Evolutionary conservation across 306 rosid species (phyloP).

Genomic region (Fragaria vesca): DNA sequence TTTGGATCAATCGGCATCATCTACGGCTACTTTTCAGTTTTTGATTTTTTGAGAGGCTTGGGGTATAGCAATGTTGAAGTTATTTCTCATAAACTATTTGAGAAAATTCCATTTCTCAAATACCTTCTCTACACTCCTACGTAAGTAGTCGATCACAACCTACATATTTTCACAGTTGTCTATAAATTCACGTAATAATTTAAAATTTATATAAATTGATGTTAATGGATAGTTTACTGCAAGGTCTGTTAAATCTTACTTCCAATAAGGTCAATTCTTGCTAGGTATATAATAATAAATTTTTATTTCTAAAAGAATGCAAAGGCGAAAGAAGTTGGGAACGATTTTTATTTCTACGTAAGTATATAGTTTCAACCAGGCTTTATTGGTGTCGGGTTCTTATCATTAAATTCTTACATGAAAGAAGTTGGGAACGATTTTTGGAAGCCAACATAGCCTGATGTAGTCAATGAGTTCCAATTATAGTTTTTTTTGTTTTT

Average conservation of each 20-base stretch:
- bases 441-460: background rate
- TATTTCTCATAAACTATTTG: slow-evolving; percentile 53
- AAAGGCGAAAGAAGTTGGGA: background rate
- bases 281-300: background rate
- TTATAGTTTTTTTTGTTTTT: background rate
- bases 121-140: slow-evolving; percentile 80
- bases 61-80: slow-evolving; percentile 83
- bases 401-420: background rate
- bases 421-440: background rate
- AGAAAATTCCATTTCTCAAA: slow-evolving; percentile 56
- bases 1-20: slow-evolving; percentile 60
- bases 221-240: background rate
- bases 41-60: slow-evolving; percentile 76
- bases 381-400: background rate
- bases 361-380: background rate
- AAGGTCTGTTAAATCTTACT: background rate
- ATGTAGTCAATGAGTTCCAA: background rate
- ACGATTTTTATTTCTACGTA: too few relatives aligned
- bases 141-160: slow-evolving; percentile 43
- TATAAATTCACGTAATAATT: background rate
- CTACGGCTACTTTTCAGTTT: slow-evolving; percentile 49
- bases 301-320: background rate
- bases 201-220: background rate
- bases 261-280: background rate
- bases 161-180: background rate